Percentiles rank a stretch among this genome's conserved stretches.
phyloP scores from a whole-genome alignment of 768 basidiomycete species.

The Megacollybia marginata region DNA sequence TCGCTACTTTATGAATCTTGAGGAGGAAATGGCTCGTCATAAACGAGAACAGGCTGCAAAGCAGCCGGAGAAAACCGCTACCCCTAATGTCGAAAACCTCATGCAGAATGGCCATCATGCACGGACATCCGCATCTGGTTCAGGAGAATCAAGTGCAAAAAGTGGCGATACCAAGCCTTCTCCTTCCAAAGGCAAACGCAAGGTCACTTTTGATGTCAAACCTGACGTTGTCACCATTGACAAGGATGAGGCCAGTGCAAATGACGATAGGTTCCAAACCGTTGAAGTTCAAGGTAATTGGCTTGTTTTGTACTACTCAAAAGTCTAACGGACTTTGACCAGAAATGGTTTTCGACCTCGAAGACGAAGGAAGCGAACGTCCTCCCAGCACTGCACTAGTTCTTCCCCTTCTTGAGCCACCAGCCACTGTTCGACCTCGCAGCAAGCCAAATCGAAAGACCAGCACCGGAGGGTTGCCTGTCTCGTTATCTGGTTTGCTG shows the following conservation, averaged over 20 bases:
- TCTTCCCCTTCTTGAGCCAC: slow-evolving; percentile 37
- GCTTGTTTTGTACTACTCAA: slow-evolving; percentile 23
- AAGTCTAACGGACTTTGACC: background rate
- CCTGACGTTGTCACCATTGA: slow-evolving; percentile 46
- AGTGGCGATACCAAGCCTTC: background rate
- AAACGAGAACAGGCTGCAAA: background rate
- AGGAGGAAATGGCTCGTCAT: slow-evolving; percentile 34
- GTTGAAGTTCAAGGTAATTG: slow-evolving; percentile 31
- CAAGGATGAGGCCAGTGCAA: slow-evolving; percentile 24
- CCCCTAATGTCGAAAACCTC: background rate
- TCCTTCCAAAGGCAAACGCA: slow-evolving; percentile 46
- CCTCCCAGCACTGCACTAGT: slow-evolving; percentile 20
- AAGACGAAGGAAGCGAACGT: slow-evolving; percentile 35
- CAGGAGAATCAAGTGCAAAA: too few species aligned
- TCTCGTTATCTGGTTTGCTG: slow-evolving; percentile 52
- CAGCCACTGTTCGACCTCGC: slow-evolving; percentile 21
- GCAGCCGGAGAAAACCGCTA: slow-evolving; percentile 1
- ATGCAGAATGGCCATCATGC: too few species aligned
- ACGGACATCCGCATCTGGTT: too few species aligned
- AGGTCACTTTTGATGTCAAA: slow-evolving; percentile 68
- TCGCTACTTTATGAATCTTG: slow-evolving; percentile 33
- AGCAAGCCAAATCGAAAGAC: slow-evolving; percentile 23
- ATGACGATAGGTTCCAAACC: slow-evolving; percentile 19
- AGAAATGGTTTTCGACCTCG: slow-evolving; percentile 70
- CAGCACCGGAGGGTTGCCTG: slow-evolving; percentile 36